Evolutionary conservation across 2,329 filamentous ascomycete genomes (phyloP).

Genomic region (Phaeosphaeriaceae sp.): DNA sequence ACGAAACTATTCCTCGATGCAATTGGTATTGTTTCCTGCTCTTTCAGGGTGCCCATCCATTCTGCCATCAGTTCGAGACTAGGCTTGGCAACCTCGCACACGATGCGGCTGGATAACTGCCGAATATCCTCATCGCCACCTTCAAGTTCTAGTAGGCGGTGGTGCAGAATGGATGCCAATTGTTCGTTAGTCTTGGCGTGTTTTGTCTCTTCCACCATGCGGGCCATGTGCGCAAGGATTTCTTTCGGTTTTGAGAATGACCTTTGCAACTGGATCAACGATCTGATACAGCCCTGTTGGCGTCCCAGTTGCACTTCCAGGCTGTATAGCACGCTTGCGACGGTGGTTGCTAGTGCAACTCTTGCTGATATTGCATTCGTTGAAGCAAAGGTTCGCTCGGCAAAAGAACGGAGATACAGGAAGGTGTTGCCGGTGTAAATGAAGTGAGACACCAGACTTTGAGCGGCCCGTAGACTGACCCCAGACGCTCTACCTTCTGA

Average conservation of each 20-base stretch:
- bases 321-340: slow-evolving; percentile 49
- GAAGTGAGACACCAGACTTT: slow-evolving; percentile 61
- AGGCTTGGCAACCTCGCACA: slow-evolving; percentile 68
- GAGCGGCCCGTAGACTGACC: slow-evolving; percentile 54
- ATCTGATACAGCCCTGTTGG: slow-evolving; percentile 32
- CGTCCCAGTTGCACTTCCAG: slow-evolving; percentile 50
- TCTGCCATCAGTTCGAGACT: slow-evolving; percentile 73
- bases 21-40: slow-evolving; percentile 36
- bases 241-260: slow-evolving; percentile 55
- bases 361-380: slow-evolving; percentile 46
- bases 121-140: slow-evolving; percentile 68
- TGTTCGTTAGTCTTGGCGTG: slow-evolving; percentile 51
- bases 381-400: slow-evolving; percentile 45
- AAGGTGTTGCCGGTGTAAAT: slow-evolving; percentile 48
- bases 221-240: slow-evolving; percentile 62
- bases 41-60: slow-evolving; percentile 73
- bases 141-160: slow-evolving; percentile 59
- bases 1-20: slow-evolving; percentile 41
- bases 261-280: slow-evolving; percentile 51
- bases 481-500: slow-evolving; percentile 58
- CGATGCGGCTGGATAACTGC: slow-evolving; percentile 70
- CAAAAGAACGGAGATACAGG: slow-evolving; percentile 44
- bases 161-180: slow-evolving; percentile 47
- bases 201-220: slow-evolving; percentile 56
- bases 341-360: slow-evolving; percentile 52